These are phyloP conservation scores for Neurospora terricola DNA, from an alignment of 495 filamentous ascomycete species.

Conservation along the genomic window DNA sequence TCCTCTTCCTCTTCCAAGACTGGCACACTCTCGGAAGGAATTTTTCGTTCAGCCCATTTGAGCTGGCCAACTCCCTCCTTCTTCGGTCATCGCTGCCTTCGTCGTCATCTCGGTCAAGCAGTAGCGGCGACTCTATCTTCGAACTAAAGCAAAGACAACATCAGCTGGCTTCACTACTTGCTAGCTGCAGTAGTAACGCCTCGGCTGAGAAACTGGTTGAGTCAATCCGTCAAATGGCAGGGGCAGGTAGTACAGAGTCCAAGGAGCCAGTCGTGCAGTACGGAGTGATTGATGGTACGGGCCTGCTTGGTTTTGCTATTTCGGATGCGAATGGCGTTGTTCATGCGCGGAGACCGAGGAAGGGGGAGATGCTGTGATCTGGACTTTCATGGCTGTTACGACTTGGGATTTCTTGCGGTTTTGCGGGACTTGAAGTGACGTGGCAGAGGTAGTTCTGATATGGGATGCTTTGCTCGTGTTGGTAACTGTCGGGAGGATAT, in stretches of 20 bases:
- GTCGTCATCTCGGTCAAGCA: neutral
- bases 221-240: neutral
- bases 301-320: neutral
- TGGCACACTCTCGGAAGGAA: neutral
- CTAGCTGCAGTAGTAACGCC: neutral
- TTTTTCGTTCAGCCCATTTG: neutral
- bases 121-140: neutral
- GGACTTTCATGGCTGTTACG: neutral
- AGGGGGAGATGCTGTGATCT: neutral
- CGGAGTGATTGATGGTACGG: neutral
- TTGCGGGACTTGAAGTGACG: neutral
- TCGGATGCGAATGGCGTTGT: neutral
- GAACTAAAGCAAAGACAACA: neutral
- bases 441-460: neutral
- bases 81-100: neutral
- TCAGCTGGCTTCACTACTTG: neutral
- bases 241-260: neutral
- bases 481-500: neutral
- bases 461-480: neutral
- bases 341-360: neutral
- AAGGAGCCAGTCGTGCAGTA: neutral
- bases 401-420: neutral
- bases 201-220: neutral
- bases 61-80: neutral
- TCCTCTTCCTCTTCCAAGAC: neutral